Evolutionary conservation across 1,284 basidiomycete genomes (phyloP), one percentile per base, ranked within the genome.

Genomic region (Phlebopus sp.): DNA sequence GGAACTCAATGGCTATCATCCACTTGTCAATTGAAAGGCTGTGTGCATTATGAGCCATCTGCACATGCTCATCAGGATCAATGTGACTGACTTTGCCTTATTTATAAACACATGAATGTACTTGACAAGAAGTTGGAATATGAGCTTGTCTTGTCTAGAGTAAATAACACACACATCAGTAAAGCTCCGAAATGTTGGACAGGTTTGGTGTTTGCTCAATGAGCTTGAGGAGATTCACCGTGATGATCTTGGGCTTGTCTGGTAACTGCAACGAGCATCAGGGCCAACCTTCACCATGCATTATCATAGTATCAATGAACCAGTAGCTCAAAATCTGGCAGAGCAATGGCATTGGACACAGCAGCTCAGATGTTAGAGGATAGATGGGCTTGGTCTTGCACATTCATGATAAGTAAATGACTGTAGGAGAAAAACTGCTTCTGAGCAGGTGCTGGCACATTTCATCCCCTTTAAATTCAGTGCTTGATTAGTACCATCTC

Each of bases 21-120:
- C 92, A 94, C 71, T 94, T 92, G 7, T 92, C 84, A 0, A 84
- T 85, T 8, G 88, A 89, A 42, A 92, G 66, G 49, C 81, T 80
- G 37, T 37, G 46, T 13, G 44, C 27, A 37, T 5, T 27, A 14
- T 59, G 15, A 19, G 13, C n/a, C 21, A 38, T 10, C 8, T 13
- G 8, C 35, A 34, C 13, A 35, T 34, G 17, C 10, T 23, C 6
- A 10, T 34, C 2, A 57, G 8, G 15, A 35, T 14, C 2, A 34
- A 40, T 17, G 40, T 19, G 1, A 57, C 69, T 43, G 19, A 77
- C 78, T 70, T 72, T 1, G 84, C 86, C 64, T 92, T 90, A 42
- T 75, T 76, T 15, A 86, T 71, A 57, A 89, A 90, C 30, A 78
- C 75, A 60, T 91, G 89, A 2, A 91, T 55, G 59, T 91, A 86